A percentile compares a stretch with the other conserved stretches of the same genome.
Evolutionary conservation across 768 basidiomycete species (phyloP).

Genomic region (Obba rivulosa): DNA sequence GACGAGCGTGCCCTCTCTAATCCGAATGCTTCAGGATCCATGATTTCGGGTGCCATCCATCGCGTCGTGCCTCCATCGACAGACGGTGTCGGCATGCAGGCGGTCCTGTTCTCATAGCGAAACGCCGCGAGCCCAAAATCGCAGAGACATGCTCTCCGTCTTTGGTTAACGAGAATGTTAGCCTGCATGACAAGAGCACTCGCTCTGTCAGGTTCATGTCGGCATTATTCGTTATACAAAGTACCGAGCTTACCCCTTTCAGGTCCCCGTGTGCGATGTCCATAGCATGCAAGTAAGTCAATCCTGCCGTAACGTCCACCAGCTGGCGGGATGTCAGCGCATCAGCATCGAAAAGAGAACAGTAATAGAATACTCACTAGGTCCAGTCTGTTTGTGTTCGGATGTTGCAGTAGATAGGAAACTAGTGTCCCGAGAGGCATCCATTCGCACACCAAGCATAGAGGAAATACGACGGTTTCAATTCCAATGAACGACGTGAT

Average conservation of each 20-base stretch:
- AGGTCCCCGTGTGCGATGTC: constrained; percentile 5
- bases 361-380: constrained; percentile 5
- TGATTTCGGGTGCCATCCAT: constrained; percentile 1
- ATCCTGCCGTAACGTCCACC: background rate
- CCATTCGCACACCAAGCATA: too few relatives aligned
- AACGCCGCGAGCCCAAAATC: constrained; percentile 5
- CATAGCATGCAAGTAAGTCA: constrained; percentile 1
- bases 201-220: background rate
- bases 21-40: too few relatives aligned
- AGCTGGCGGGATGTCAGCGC: background rate
- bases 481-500: too few relatives aligned
- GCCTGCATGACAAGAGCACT: background rate
- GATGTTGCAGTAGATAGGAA: constrained; percentile 1
- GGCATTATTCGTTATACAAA: background rate
- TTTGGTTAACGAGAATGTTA: constrained; percentile 2
- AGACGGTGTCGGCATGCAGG: background rate
- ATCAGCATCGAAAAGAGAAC: background rate
- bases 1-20: too few relatives aligned
- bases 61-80: background rate
- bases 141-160: background rate
- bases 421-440: constrained; percentile 7
- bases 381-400: background rate
- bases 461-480: too few relatives aligned
- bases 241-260: background rate
- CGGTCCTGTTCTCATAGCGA: background rate